phyloP scores from a whole-genome alignment of 495 filamentous ascomycete species.

The Neurospora intermedia region DNA sequence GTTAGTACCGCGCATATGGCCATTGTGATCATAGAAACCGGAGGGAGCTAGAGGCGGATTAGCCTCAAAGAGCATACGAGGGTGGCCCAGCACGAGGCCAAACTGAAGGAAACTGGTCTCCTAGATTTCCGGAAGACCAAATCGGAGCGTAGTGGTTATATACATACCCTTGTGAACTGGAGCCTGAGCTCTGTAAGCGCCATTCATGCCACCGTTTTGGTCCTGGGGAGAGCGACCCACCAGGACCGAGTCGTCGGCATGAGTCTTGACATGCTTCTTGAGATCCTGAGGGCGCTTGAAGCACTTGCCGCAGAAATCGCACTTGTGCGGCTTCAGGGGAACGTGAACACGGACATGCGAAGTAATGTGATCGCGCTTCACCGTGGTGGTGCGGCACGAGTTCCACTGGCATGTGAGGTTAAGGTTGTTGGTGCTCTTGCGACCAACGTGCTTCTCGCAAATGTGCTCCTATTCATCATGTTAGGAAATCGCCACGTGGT shows the following conservation, averaged over 20 bases:
- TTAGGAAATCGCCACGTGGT: background rate
- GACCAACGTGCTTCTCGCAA: conserved; percentile 95
- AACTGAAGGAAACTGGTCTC: background rate
- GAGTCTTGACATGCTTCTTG: conserved; percentile 99
- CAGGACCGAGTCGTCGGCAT: conserved; percentile 92
- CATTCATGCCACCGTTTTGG: conserved; percentile 52
- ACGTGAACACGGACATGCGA: conserved; percentile 99
- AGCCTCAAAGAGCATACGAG: conserved; percentile 23
- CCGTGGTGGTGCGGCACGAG: conserved; percentile 86
- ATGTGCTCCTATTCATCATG: conserved; percentile 68
- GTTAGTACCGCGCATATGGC: conserved; percentile 44
- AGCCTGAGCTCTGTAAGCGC: conserved; percentile 36
- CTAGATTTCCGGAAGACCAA: background rate
- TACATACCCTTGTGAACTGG: conserved; percentile 44
- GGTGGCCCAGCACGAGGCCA: background rate
- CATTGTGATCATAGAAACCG: conserved; percentile 48
- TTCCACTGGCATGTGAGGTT: conserved; percentile 98
- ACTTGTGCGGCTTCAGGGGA: conserved; percentile 95
- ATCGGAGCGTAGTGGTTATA: background rate
- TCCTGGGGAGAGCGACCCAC: conserved; percentile 59
- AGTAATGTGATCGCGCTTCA: conserved; percentile 99
- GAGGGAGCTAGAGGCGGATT: conserved; percentile 40
- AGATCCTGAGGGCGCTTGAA: conserved; percentile 99
- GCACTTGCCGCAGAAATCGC: conserved; percentile 94
- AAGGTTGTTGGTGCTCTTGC: conserved; percentile 98